These are phyloP conservation scores for Stagonosporopsis tanaceti DNA, from an alignment of 2,329 filamentous ascomycete genomes.

Conservation along the genomic window DNA sequence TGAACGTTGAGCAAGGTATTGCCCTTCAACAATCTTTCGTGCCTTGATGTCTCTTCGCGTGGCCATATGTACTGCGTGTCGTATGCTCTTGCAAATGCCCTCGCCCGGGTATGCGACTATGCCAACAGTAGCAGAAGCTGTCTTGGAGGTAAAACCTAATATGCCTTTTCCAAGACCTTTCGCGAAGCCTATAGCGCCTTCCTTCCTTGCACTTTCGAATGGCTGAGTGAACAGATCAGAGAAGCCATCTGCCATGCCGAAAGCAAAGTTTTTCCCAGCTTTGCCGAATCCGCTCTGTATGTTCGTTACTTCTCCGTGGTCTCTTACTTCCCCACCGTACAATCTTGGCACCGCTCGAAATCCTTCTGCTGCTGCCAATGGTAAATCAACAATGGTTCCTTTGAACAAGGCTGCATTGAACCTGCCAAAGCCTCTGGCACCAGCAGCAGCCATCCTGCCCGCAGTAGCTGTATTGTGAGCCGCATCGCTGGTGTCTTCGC, in stretches of 20 bases:
- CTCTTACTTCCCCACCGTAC: slow-evolving; percentile 48
- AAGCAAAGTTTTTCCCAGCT: slow-evolving; percentile 44
- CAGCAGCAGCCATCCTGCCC: slow-evolving; percentile 20
- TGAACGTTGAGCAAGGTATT: slow-evolving; percentile 1
- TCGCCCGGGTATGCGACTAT: slow-evolving; percentile 27
- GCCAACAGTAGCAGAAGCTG: slow-evolving; percentile 11
- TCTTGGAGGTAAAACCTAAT: slow-evolving; percentile 8
- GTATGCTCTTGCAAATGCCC: slow-evolving; percentile 25
- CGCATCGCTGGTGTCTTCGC: slow-evolving; percentile 7
- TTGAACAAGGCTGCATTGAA: slow-evolving; percentile 33
- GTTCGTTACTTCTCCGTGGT: slow-evolving; percentile 45
- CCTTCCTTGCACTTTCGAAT: slow-evolving; percentile 40
- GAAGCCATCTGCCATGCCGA: slow-evolving; percentile 46
- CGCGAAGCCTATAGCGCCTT: slow-evolving; percentile 42
- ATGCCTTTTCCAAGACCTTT: slow-evolving; percentile 49
- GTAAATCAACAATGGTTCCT: slow-evolving; percentile 46
- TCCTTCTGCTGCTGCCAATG: slow-evolving; percentile 49
- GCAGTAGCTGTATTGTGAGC: slow-evolving; percentile 12
- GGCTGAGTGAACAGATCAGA: slow-evolving; percentile 44
- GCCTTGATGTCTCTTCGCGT: slow-evolving; percentile 15
- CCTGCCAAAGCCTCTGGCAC: slow-evolving; percentile 30
- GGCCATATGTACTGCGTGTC: neutral
- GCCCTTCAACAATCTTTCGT: slow-evolving; percentile 7
- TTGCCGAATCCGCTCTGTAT: slow-evolving; percentile 46
- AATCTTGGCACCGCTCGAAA: slow-evolving; percentile 47